Evolutionary conservation across 306 rosid species (phyloP).

Genomic region (Quercus robur): DNA sequence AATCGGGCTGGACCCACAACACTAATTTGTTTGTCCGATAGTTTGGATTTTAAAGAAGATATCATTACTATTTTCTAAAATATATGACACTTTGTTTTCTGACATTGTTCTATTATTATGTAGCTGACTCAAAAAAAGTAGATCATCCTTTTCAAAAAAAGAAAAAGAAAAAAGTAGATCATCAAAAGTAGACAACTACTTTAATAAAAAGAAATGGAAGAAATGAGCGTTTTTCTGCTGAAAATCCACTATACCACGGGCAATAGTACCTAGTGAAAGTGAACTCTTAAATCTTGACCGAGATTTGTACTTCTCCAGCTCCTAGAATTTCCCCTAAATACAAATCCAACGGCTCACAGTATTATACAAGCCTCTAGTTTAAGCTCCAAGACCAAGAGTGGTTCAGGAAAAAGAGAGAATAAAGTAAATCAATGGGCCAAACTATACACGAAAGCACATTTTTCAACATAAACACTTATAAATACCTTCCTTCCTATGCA

Average conservation of each 20-base stretch:
- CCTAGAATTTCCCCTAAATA: neutral
- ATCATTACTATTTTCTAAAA: too few species aligned
- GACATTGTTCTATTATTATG: too few species aligned
- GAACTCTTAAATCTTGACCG: neutral
- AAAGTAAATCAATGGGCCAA: conserved; percentile 46
- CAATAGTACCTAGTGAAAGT: neutral
- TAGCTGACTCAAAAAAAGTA: too few species aligned
- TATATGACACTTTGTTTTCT: too few species aligned
- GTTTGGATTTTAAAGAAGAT: too few species aligned
- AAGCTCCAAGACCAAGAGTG: conserved; percentile 16
- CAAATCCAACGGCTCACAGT: neutral
- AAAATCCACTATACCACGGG: neutral
- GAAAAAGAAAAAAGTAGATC: too few species aligned
- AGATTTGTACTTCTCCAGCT: neutral
- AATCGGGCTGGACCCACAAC: too few species aligned
- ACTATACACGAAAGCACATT: neutral
- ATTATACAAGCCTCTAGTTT: conserved; percentile 42
- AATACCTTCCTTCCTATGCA: conserved; percentile 15
- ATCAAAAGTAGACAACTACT: too few species aligned
- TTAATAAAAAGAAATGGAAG: too few species aligned
- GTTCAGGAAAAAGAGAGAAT: conserved; percentile 21
- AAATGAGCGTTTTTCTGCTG: neutral
- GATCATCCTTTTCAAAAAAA: too few species aligned
- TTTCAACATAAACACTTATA: conserved; percentile 25
- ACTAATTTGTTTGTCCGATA: too few species aligned